These are phyloP conservation scores for Pelargonium fulgidum DNA, from an alignment of 441 rosid species.

Conservation along the genomic window DNA sequence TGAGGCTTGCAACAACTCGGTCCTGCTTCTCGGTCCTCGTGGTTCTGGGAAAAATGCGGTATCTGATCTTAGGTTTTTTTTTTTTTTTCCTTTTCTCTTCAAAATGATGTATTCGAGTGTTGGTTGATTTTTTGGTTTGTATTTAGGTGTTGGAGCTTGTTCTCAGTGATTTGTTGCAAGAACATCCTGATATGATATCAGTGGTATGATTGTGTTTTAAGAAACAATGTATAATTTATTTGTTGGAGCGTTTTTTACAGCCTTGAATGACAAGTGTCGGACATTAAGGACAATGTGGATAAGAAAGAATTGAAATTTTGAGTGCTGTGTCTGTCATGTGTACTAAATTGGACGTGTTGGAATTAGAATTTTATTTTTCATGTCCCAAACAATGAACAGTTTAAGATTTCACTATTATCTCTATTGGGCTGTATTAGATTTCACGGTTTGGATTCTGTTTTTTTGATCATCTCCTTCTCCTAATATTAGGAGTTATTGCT, in stretches of 20 bases:
- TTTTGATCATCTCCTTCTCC: background rate
- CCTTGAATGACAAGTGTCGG: background rate
- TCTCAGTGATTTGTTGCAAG: constrained; percentile 52
- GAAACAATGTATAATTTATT: background rate
- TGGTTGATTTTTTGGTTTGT: background rate
- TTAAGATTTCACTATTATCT: background rate
- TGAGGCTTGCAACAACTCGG: constrained; percentile 83
- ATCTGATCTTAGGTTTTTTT: constrained; percentile 14
- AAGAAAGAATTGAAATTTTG: background rate
- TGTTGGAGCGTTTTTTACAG: background rate
- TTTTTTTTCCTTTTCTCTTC: background rate
- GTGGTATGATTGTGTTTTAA: constrained; percentile 40
- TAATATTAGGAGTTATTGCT: background rate
- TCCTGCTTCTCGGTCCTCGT: constrained; percentile 89
- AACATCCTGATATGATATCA: constrained; percentile 64
- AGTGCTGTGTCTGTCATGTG: background rate
- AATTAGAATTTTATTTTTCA: background rate
- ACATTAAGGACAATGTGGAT: background rate
- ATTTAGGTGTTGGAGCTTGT: constrained; percentile 82
- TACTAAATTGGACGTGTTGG: background rate
- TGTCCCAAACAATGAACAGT: background rate
- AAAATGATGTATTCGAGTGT: background rate
- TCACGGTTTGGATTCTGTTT: background rate
- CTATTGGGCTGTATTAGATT: background rate
- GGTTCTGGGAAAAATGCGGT: constrained; percentile 93